Evolutionary conservation across 2,329 filamentous ascomycete species (phyloP), one percentile per base, ranked within the genome.

Genomic region (Trichoderma afroharzianum): DNA sequence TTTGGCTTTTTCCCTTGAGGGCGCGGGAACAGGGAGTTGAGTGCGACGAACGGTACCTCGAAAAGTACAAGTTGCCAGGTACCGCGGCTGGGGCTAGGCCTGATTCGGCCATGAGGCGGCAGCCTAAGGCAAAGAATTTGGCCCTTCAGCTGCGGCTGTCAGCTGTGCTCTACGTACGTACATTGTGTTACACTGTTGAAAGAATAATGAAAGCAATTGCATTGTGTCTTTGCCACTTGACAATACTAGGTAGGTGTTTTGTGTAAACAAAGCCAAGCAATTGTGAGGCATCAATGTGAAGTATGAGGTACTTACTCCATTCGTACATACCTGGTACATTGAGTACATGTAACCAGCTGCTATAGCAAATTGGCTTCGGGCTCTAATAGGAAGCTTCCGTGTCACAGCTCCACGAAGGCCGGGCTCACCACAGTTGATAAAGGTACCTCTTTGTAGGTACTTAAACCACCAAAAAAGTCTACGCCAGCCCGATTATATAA

Each of bases 91-190:
- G 57, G 71, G 68, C 73, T 72, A 74, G 77, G 73, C 79, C 77
- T 74, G 75, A 77, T 77, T 72, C 70, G 62, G 68, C 21, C 63
- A 50, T 77, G 74, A 80, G 79, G 79, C 79, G 76, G 76, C 75
- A 12, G 32, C 57, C 57, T 59, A 79, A 79, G 77, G 80, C 80
- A 75, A 28, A 57, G 30, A 67, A 53, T 59, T 59, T 15, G 53
- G 58, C 14, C 14, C 3, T 24, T 53, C 28, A 32, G 64, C 64
- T 68, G 12, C 26, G 26, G 64, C 50, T 59, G 15, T 36, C 33
- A 36, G 14, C 33, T 36, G 33, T 36, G 33, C 33, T 36, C 33
- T 36, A 36, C 18, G 15, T 36, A 36, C 18, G 15, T 21, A 18
- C 14, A 63, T 21, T 7, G 14, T 26, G 18, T 36, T 61, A 21